These are phyloP conservation scores for Choiromyces venosus DNA, from an alignment of 495 filamentous ascomycete genomes.

Conservation along the genomic window DNA sequence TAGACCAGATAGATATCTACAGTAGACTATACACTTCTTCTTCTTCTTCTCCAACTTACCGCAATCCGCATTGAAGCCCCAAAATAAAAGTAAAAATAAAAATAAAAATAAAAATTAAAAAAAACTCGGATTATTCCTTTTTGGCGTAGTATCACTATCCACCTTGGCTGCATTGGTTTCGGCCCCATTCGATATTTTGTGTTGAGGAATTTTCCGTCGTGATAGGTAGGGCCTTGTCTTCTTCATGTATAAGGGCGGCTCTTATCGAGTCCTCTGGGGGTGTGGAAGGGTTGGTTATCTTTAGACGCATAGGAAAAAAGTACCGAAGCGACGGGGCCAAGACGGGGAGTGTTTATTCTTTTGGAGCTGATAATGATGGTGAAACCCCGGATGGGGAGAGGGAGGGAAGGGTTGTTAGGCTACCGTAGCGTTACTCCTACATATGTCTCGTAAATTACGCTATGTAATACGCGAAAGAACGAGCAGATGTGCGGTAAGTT, in stretches of 20 bases:
- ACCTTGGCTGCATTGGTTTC: conserved; percentile 1
- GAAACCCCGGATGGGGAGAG: not conserved
- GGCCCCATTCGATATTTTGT: not conserved
- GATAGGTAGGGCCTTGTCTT: not conserved
- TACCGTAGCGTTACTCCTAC: not conserved
- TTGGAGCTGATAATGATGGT: not conserved
- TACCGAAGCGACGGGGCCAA: not conserved
- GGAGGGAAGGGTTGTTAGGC: not conserved
- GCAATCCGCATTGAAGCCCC: not conserved
- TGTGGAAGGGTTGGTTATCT: not conserved
- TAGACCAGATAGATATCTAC: not conserved
- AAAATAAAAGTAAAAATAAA: not conserved
- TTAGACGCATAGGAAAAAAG: not conserved
- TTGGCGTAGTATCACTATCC: not conserved
- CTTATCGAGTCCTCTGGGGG: not conserved
- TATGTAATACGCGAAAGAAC: not conserved
- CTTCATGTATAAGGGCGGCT: not conserved
- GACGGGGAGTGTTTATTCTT: not conserved
- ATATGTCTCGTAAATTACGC: not conserved
- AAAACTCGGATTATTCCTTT: not conserved
- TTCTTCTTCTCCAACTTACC: not conserved
- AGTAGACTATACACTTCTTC: not conserved
- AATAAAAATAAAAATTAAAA: not conserved
- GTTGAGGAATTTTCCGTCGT: not conserved
- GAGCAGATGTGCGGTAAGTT: not conserved